Conservation (phyloP, 441 rosid genomes). For the Pelargonium fulgidum region DNA sequence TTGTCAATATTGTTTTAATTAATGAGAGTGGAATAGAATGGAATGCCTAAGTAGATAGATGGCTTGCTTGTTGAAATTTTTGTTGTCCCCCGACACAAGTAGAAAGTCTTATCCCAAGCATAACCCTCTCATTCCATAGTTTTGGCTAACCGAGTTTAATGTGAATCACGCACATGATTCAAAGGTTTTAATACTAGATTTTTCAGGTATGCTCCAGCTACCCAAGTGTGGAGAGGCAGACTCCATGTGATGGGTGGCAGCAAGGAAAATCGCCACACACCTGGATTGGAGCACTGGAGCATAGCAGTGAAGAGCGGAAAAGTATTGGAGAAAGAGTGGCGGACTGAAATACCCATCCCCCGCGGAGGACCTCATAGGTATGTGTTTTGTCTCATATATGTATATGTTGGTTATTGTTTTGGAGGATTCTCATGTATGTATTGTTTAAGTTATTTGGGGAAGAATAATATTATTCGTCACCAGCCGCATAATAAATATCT, state of each 20-base stretch:
- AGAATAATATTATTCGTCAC: too few species aligned
- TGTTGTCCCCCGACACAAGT: too few species aligned
- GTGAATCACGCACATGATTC: too few species aligned
- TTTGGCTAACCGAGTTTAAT: too few species aligned
- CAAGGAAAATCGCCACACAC: conserved; percentile 78
- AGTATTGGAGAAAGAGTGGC: conserved; percentile 74
- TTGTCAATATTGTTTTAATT: too few species aligned
- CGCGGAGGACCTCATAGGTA: conserved; percentile 97
- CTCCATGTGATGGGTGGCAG: conserved; percentile 99
- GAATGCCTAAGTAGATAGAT: too few species aligned
- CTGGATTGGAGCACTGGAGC: conserved; percentile 87
- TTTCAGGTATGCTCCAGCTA: conserved; percentile 88
- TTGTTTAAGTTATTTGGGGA: too few species aligned
- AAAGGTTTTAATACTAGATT: conserved; percentile 7
- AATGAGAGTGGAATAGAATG: not conserved
- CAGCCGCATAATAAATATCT: too few species aligned
- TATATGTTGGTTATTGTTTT: conserved; percentile 5
- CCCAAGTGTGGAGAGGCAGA: conserved; percentile 92
- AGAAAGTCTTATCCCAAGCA: too few species aligned
- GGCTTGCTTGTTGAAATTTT: too few species aligned
- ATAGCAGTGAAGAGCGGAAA: conserved; percentile 78
- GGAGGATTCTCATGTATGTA: not conserved
- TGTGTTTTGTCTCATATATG: conserved; percentile 10
- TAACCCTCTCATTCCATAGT: too few species aligned
- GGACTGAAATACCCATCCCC: conserved; percentile 77